Conservation (phyloP, 2,329 filamentous ascomycete species). For the Hymenoscyphus infarciens region DNA sequence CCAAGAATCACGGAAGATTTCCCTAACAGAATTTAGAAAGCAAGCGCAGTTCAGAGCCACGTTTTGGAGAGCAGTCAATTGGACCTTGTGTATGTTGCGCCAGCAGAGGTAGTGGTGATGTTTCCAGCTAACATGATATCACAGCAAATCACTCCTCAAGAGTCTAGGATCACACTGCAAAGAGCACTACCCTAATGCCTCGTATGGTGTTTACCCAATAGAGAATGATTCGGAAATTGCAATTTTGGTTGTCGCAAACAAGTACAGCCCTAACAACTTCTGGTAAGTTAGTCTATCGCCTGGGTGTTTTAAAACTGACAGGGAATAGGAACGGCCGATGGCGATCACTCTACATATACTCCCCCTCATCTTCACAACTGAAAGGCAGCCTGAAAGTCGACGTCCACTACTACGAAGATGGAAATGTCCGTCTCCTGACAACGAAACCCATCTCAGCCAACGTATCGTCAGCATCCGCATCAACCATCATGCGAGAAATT, state of each 20-base stretch:
- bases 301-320: slow-evolving; percentile 8
- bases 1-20: neutral
- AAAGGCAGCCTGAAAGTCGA: slow-evolving; percentile 85
- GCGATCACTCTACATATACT: slow-evolving; percentile 81
- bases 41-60: slow-evolving; percentile 76
- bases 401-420: slow-evolving; percentile 99
- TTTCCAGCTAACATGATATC: slow-evolving; percentile 7
- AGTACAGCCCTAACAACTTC: slow-evolving; percentile 97
- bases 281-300: slow-evolving; percentile 53
- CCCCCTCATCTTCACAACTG: slow-evolving; percentile 64
- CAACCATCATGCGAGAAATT: slow-evolving; percentile 68
- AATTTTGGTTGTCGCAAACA: slow-evolving; percentile 85
- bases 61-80: slow-evolving; percentile 70
- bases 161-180: slow-evolving; percentile 69
- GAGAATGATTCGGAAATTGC: slow-evolving; percentile 73
- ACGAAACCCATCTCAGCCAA: slow-evolving; percentile 67
- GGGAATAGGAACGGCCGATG: slow-evolving; percentile 82
- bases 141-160: slow-evolving; percentile 79
- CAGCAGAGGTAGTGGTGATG: neutral
- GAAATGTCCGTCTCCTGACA: slow-evolving; percentile 92
- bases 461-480: slow-evolving; percentile 58
- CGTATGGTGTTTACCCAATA: slow-evolving; percentile 78
- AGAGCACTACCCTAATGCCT: slow-evolving; percentile 84
- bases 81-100: slow-evolving; percentile 68
- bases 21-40: slow-evolving; percentile 56